Evolutionary conservation across 345 rosid species (phyloP).

Genomic region (Erodium maritimum): DNA sequence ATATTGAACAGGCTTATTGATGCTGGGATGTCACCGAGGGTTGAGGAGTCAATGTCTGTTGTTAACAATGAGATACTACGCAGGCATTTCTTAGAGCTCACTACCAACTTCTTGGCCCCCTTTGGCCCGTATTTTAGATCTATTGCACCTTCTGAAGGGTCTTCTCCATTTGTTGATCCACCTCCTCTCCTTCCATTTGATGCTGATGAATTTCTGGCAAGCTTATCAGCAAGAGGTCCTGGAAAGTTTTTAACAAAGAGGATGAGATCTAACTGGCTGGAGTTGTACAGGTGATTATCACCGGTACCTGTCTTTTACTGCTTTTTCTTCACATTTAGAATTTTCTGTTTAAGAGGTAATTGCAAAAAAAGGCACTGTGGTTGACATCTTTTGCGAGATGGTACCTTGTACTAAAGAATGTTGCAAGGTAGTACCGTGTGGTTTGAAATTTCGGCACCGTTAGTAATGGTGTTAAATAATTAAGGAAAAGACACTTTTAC

Average conservation of each 20-base stretch:
- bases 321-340: too few relatives aligned
- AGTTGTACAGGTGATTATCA: constrained; percentile 63
- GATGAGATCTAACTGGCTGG: constrained; percentile 95
- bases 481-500: too few relatives aligned
- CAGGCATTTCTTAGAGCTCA: constrained; percentile 93
- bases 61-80: constrained; percentile 93
- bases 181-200: constrained; percentile 60
- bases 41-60: constrained; percentile 98
- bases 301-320: not conserved
- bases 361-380: too few relatives aligned
- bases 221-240: constrained; percentile 70
- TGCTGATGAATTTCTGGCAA: constrained; percentile 65
- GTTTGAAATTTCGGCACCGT: too few relatives aligned
- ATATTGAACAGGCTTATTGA: constrained; percentile 88
- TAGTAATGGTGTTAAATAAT: too few relatives aligned
- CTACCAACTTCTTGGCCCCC: constrained; percentile 91
- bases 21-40: constrained; percentile 89
- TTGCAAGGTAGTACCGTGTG: too few relatives aligned
- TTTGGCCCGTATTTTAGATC: constrained; percentile 85
- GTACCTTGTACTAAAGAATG: too few relatives aligned
- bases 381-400: too few relatives aligned
- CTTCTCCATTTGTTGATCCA: constrained; percentile 83
- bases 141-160: constrained; percentile 78
- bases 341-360: too few relatives aligned
- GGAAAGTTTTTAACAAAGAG: constrained; percentile 90